Conservation (phyloP, 164 flowering plant genomes). For the Echeveria elegans region DNA sequence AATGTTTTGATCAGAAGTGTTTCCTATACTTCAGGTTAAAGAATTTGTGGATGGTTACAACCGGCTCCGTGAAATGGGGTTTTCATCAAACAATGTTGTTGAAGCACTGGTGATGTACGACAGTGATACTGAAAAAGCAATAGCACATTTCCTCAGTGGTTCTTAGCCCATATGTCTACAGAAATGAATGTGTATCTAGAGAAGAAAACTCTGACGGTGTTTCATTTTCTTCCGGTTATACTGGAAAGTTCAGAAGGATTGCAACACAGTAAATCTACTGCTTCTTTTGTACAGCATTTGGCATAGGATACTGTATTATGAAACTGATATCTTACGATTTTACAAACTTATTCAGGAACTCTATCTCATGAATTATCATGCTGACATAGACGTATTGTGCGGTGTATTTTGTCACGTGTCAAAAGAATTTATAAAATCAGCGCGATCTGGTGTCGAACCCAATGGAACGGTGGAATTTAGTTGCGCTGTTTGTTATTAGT, state of each 20-base stretch:
- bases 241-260: background rate
- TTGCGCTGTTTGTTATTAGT: too few species aligned
- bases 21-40: constrained; percentile 36
- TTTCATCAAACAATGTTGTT: constrained; percentile 56
- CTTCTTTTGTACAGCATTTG: background rate
- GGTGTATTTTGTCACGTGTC: too few species aligned
- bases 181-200: background rate
- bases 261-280: background rate
- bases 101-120: constrained; percentile 68
- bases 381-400: too few species aligned
- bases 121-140: constrained; percentile 84
- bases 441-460: too few species aligned
- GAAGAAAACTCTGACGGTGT: background rate
- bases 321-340: too few species aligned
- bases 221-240: background rate
- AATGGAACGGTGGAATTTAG: too few species aligned
- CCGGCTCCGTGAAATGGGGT: constrained; percentile 85
- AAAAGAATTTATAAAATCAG: too few species aligned
- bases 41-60: constrained; percentile 63
- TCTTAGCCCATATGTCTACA: constrained; percentile 13
- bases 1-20: background rate
- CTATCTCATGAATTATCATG: too few species aligned
- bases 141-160: constrained; percentile 67
- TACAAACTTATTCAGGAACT: too few species aligned
- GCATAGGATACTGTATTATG: too few species aligned